These are phyloP conservation scores for Trichoderma hamatum DNA, from an alignment of 2,329 filamentous ascomycete species.

Conservation along the genomic window DNA sequence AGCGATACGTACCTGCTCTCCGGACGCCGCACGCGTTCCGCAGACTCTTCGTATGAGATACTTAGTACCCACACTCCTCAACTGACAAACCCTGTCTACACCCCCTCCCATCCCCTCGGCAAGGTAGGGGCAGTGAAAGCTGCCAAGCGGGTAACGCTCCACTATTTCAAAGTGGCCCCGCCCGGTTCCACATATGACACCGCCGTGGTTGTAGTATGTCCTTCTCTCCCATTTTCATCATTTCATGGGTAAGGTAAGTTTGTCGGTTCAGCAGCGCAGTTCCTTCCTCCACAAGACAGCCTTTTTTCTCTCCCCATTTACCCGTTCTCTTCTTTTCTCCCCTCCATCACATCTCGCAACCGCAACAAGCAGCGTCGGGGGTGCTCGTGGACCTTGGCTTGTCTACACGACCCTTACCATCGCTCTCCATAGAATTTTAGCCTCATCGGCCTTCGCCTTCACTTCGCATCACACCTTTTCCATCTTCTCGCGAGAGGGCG, in stretches of 20 bases:
- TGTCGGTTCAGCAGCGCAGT: conserved; percentile 44
- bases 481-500: not conserved
- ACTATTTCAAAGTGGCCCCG: conserved; percentile 32
- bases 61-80: conserved; percentile 1
- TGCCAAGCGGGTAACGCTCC: conserved; percentile 18
- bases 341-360: conserved; percentile 39
- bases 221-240: conserved; percentile 45
- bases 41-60: not conserved
- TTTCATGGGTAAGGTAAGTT: conserved; percentile 50
- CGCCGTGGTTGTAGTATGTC: conserved; percentile 38
- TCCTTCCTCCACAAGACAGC: conserved; percentile 46
- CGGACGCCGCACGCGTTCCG: not conserved
- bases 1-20: conserved; percentile 1
- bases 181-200: conserved; percentile 33
- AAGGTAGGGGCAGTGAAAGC: conserved; percentile 16
- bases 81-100: not conserved
- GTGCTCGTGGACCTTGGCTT: conserved; percentile 29
- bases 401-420: conserved; percentile 7
- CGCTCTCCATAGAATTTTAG: conserved; percentile 17
- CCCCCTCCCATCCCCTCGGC: conserved; percentile 15
- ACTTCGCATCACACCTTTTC: not conserved
- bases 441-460: conserved; percentile 11
- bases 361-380: conserved; percentile 36
- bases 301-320: conserved; percentile 47
- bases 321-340: conserved; percentile 38